Evolutionary conservation across 2,329 filamentous ascomycete species (phyloP), one percentile per base, ranked within the genome.

Genomic region (Calonectria pseudoreteaudii): DNA sequence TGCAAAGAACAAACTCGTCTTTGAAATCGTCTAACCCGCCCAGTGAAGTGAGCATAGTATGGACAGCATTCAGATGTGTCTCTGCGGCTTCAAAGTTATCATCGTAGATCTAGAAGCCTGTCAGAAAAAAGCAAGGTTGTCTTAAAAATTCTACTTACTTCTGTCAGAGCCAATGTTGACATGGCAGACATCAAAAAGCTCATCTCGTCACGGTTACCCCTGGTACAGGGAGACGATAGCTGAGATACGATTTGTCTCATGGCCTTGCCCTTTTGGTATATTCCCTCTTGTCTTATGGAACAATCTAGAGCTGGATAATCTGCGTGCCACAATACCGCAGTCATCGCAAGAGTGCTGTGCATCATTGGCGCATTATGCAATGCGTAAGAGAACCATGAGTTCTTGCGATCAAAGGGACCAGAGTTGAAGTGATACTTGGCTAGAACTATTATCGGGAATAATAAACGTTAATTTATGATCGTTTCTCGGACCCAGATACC

Each of bases 341-440:
- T 50, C 68, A 70, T 70, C 1, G 68, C 68, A 18, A 70, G 68
- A 50, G 68, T 70, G 34, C 68, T 70, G 31, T 70, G 68, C 58
- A 70, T 70, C 68, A 70, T 53, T 34, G 68, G 47, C 9, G 44
- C 56, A 31, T 47, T 70, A 23, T 64, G 68, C 9, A 70, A 6
- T 30, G 68, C 68, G 8, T 65, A 70, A 20, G 68, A 47, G 31
- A 70, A 50, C 68, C 68, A 70, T 6, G 56, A 50, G 2, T 20
- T 53, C 4, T 23, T 52, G 30, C 68, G 44, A 26, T 70, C 56
- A 11, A 23, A 30, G 53, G 58, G 52, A 34, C 56, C 23, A 18
- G 41, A 31, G 18, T 16, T 34, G 38, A 64, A n/a, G 11, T 70
- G 31, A 6, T 44, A 70, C 34, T 70, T 70, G 9, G 20, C 30